phyloP scores from a whole-genome alignment of 495 filamentous ascomycete genomes.

The Penicillium tannophilum region DNA sequence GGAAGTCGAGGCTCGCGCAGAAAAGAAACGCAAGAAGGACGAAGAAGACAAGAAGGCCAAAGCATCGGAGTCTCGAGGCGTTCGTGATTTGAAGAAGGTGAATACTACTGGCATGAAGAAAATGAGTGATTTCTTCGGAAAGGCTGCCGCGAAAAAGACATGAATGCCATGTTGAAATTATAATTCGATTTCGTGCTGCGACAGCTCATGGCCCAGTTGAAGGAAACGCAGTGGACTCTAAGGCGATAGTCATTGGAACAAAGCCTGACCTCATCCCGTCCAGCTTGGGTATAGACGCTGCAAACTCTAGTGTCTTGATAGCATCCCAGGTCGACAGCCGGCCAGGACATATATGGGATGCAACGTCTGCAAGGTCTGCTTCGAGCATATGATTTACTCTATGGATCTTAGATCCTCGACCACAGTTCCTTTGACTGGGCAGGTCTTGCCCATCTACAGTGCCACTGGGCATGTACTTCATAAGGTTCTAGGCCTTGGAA shows the following conservation, averaged over 20 bases:
- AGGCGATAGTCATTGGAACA: not conserved
- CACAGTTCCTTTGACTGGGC: not conserved
- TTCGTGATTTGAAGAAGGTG: constrained; percentile 82
- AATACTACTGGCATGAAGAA: constrained; percentile 94
- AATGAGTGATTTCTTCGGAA: constrained; percentile 91
- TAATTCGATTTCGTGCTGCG: not conserved
- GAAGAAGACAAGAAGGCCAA: constrained; percentile 79
- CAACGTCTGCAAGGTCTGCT: not conserved
- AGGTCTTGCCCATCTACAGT: not conserved
- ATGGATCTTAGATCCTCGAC: not conserved
- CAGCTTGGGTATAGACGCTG: not conserved
- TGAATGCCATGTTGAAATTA: constrained; percentile 13
- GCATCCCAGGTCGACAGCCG: not conserved
- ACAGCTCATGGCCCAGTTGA: not conserved
- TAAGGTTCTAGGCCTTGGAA: not conserved
- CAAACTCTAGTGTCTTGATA: not conserved
- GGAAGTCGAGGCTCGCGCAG: constrained; percentile 51
- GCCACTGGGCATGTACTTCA: not conserved
- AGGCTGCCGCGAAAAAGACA: constrained; percentile 51
- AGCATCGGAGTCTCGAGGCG: constrained; percentile 67
- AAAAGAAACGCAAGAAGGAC: constrained; percentile 68
- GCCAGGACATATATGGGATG: not conserved
- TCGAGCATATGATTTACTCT: not conserved
- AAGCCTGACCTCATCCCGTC: not conserved
- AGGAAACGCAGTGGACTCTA: not conserved